Evolutionary conservation across 2,329 filamentous ascomycete species (phyloP), one percentile per base, ranked within the genome.

Genomic region (Elsinoe perseae): DNA sequence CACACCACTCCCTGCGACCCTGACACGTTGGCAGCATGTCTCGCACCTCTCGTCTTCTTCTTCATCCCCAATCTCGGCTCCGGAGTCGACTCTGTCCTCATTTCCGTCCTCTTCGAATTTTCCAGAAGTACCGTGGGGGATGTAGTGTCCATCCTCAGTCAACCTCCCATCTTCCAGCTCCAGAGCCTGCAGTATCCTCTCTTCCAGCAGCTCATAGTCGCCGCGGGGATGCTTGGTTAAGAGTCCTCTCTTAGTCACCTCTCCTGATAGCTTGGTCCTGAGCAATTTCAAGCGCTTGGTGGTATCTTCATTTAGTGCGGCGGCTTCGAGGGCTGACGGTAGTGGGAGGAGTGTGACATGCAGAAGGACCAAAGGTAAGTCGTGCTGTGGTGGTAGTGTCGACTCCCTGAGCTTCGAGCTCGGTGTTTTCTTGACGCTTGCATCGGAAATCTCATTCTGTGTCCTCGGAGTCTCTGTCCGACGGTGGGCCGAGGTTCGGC

Each of bases 171-270:
- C 73, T 1, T 83, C 84, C 14, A 92, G 74, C 67, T 89, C 87
- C 44, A 91, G 71, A 1, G 85, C 83, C 68, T 91, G 87, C 2
- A 91, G 73, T 30, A 92, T 75, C 25, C 87, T 77, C 71, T 91
- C 87, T 70, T 92, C 86, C 0, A 93, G 77, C 57, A 89, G 72
- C 68, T 91, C 87, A 64, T 87, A 92, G 67, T 91, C 87, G 56
- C 85, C 85, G 62, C 87, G 81, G 1, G 88, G 88, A 66, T 93
- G 89, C 1, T 86, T 82, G 6, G 93, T 77, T 42, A 93, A 73
- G 30, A 93, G 78, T 80, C 61, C 88, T 20, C 88, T 79, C 65
- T 87, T 84, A 50, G 87, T 77, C 9, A 90, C 82, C 0, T 86
- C 88, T 52, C 89, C 86, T 1, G 82, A 82, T 3, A 88, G 75